These are phyloP conservation scores for Penicillium canariense DNA, from an alignment of 495 filamentous ascomycete species.

Conservation along the genomic window DNA sequence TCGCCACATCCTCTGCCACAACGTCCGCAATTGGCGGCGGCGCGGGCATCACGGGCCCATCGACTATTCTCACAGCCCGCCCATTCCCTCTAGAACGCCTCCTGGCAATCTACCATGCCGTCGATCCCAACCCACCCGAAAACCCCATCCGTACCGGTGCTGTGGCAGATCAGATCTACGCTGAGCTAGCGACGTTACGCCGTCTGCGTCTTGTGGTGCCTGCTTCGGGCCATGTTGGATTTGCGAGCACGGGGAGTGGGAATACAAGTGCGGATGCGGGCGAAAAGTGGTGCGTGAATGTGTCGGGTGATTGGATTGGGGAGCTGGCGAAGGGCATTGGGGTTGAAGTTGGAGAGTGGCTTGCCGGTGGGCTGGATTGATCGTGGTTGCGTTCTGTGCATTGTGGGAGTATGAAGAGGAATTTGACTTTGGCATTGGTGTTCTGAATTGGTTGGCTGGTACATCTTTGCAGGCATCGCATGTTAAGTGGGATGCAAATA, in stretches of 20 bases:
- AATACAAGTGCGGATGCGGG: slow-evolving; percentile 42
- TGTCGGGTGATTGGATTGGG: slow-evolving; percentile 48
- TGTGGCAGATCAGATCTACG: slow-evolving; percentile 61
- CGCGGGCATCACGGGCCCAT: slow-evolving; percentile 59
- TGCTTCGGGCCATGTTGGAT: slow-evolving; percentile 42
- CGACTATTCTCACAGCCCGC: slow-evolving; percentile 67
- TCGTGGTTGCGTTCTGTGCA: neutral
- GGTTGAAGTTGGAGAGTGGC: slow-evolving; percentile 49
- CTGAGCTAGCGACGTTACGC: slow-evolving; percentile 76
- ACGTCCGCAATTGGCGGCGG: slow-evolving; percentile 37
- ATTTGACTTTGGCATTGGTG: slow-evolving; percentile 8
- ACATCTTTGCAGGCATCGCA: slow-evolving; percentile 1
- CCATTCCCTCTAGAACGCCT: slow-evolving; percentile 85
- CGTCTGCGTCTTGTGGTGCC: slow-evolving; percentile 72
- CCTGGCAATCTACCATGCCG: slow-evolving; percentile 80
- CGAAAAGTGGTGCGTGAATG: slow-evolving; percentile 50
- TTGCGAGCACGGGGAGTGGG: slow-evolving; percentile 33
- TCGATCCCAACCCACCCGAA: slow-evolving; percentile 62
- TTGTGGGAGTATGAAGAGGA: neutral
- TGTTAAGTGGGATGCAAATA: neutral
- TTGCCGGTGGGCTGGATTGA: slow-evolving; percentile 46
- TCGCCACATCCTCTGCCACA: slow-evolving; percentile 39
- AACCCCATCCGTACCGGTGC: slow-evolving; percentile 47
- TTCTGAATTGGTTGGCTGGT: neutral
- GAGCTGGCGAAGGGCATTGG: slow-evolving; percentile 48